phyloP scores from a whole-genome alignment of 2,329 filamentous ascomycete species.

The Emericellopsis cladophorae region DNA sequence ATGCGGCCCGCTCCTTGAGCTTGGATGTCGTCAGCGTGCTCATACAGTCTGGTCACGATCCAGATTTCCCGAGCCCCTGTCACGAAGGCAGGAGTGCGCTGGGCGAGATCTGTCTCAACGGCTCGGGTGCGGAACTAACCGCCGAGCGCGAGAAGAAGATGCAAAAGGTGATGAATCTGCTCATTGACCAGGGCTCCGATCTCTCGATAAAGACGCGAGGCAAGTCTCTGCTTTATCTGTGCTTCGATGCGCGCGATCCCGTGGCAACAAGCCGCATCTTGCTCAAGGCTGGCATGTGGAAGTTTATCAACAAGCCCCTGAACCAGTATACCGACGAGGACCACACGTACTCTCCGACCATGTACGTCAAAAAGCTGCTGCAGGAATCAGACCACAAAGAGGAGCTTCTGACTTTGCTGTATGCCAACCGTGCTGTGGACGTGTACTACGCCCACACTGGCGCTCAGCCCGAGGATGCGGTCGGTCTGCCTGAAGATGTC shows the following conservation, averaged over 20 bases:
- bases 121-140: conserved; percentile 31
- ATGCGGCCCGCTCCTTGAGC: conserved; percentile 48
- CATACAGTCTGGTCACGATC: conserved; percentile 45
- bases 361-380: conserved; percentile 41
- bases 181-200: conserved; percentile 45
- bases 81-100: conserved; percentile 51
- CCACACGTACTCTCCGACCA: conserved; percentile 50
- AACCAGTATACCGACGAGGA: conserved; percentile 39
- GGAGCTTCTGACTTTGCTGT: conserved; percentile 33
- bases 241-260: conserved; percentile 43
- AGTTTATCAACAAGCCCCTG: conserved; percentile 46
- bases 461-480: conserved; percentile 37
- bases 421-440: conserved; percentile 37
- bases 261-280: conserved; percentile 42
- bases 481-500: conserved; percentile 38
- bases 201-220: conserved; percentile 40
- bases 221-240: conserved; percentile 47
- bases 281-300: conserved; percentile 53
- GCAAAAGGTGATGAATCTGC: conserved; percentile 41
- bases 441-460: conserved; percentile 41
- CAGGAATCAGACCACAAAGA: conserved; percentile 22
- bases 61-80: conserved; percentile 50
- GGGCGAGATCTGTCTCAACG: conserved; percentile 48
- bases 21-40: conserved; percentile 42
- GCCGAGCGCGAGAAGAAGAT: conserved; percentile 36